These are phyloP conservation scores for Breynia disticha DNA, from an alignment of 441 rosid species.

Conservation along the genomic window DNA sequence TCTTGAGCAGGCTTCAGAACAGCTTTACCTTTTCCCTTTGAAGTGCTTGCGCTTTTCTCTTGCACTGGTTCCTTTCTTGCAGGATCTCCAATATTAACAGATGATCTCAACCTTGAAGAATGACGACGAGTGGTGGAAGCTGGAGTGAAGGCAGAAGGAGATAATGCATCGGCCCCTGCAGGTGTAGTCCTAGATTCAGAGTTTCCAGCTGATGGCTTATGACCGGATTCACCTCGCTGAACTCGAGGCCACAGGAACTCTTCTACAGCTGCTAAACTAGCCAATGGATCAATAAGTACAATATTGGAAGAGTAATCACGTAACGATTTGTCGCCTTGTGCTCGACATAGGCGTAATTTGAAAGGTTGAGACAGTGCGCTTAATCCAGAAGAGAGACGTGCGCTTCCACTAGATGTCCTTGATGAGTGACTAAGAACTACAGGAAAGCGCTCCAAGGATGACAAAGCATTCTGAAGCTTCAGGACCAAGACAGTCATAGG, in stretches of 20 bases:
- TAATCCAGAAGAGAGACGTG: slow-evolving; percentile 93
- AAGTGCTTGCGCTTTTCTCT: slow-evolving; percentile 69
- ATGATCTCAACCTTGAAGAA: slow-evolving; percentile 79
- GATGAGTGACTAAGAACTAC: slow-evolving; percentile 93
- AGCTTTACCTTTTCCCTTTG: slow-evolving; percentile 97
- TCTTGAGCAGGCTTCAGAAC: slow-evolving; percentile 75
- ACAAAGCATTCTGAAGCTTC: slow-evolving; percentile 96
- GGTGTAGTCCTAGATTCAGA: slow-evolving; percentile 57
- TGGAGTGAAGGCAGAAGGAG: slow-evolving; percentile 75
- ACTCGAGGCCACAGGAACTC: slow-evolving; percentile 99
- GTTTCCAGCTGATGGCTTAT: slow-evolving; percentile 61
- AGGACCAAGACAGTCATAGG: slow-evolving; percentile 84
- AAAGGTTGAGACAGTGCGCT: slow-evolving; percentile 95
- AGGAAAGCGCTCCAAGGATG: slow-evolving; percentile 95
- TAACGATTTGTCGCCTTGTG: slow-evolving; percentile 83
- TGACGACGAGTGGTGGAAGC: slow-evolving; percentile 60
- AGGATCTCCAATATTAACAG: slow-evolving; percentile 70
- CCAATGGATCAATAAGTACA: slow-evolving; percentile 95
- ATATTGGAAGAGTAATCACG: slow-evolving; percentile 96
- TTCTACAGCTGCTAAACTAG: slow-evolving; percentile 93
- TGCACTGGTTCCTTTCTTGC: slow-evolving; percentile 55
- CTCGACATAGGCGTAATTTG: slow-evolving; percentile 96
- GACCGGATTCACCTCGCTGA: slow-evolving; percentile 79
- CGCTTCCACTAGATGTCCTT: slow-evolving; percentile 83
- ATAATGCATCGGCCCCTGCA: slow-evolving; percentile 65